phyloP scores from a whole-genome alignment of 2,329 filamentous ascomycete genomes.

The Alternaria novae-zelandiae region DNA sequence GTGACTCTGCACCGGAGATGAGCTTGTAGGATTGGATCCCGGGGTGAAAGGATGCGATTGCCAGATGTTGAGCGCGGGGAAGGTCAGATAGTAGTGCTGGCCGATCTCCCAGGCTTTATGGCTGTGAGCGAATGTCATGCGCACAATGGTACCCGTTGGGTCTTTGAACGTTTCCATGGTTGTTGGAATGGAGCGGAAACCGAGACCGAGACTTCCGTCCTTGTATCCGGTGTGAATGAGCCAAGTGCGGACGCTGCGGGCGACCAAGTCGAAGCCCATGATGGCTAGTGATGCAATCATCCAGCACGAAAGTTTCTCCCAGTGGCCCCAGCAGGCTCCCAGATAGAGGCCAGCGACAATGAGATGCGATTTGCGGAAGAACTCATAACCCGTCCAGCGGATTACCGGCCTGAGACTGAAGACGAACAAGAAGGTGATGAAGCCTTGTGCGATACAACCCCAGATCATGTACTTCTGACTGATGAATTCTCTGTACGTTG shows the following conservation, averaged over 20 bases:
- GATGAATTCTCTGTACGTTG: constrained; percentile 5
- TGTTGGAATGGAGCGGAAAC: constrained; percentile 3
- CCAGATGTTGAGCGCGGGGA: constrained; percentile 11
- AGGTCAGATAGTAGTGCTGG: constrained; percentile 8
- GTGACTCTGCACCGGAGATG: neutral
- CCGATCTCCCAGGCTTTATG: constrained; percentile 6
- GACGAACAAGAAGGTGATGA: constrained; percentile 9
- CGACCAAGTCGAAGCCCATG: constrained; percentile 6
- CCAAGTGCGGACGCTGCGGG: constrained; percentile 3
- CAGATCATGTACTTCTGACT: constrained; percentile 11
- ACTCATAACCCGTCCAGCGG: constrained; percentile 12
- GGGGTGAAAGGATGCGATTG: constrained; percentile 11
- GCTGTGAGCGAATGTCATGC: constrained; percentile 6
- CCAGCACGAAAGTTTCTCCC: constrained; percentile 8
- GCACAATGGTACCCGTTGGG: constrained; percentile 3
- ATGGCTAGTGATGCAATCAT: constrained; percentile 7
- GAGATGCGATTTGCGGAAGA: constrained; percentile 11
- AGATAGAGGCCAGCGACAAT: constrained; percentile 6
- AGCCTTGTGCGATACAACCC: constrained; percentile 6
- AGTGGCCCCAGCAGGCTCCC: constrained; percentile 10
- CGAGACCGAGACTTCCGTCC: neutral
- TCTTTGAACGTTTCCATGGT: constrained; percentile 6
- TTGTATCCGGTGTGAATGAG: constrained; percentile 7
- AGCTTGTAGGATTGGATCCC: neutral
- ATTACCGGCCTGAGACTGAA: constrained; percentile 12